Evolutionary conservation across 163 green algal genomes (phyloP).

Genomic region (Coccomyxa subellipsoidea): DNA sequence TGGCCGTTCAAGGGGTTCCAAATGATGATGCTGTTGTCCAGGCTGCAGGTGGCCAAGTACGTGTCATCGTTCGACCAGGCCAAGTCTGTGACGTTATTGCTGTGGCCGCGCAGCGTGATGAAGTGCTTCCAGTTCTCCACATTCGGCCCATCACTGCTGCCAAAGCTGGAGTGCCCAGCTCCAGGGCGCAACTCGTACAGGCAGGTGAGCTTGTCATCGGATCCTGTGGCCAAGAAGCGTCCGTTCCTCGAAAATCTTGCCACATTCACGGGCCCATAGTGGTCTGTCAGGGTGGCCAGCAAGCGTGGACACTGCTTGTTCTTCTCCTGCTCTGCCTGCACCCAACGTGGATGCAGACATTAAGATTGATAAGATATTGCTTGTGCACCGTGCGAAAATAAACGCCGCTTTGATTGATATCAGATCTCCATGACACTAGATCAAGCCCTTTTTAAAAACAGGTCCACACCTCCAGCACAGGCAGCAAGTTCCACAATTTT

Average conservation of each 20-base stretch:
- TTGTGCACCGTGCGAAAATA: too few species aligned
- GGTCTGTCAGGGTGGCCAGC: slow-evolving; percentile 77
- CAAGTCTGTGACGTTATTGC: slow-evolving; percentile 80
- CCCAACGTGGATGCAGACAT: neutral
- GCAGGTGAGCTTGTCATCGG: slow-evolving; percentile 66
- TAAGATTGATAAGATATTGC: too few species aligned
- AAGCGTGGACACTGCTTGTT: slow-evolving; percentile 45
- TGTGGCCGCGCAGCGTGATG: slow-evolving; percentile 68
- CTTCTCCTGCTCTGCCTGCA: slow-evolving; percentile 37
- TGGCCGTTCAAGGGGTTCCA: slow-evolving; percentile 55
- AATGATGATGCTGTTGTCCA: slow-evolving; percentile 72
- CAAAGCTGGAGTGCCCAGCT: slow-evolving; percentile 50
- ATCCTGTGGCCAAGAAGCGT: slow-evolving; percentile 54
- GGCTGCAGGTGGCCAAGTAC: slow-evolving; percentile 64
- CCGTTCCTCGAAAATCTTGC: slow-evolving; percentile 74
- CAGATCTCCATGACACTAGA: too few species aligned
- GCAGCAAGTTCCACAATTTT: slow-evolving; percentile 79
- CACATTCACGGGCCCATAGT: slow-evolving; percentile 72
- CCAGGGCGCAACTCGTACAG: slow-evolving; percentile 68
- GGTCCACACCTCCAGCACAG: slow-evolving; percentile 51
- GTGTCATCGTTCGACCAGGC: slow-evolving; percentile 75
- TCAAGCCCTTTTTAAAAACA: too few species aligned
- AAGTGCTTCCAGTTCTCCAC: slow-evolving; percentile 84
- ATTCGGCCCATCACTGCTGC: slow-evolving; percentile 56
- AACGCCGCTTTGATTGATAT: too few species aligned